These are phyloP conservation scores for Cordyceps fumosorosea DNA, from an alignment of 2,329 filamentous ascomycete species.

Conservation along the genomic window DNA sequence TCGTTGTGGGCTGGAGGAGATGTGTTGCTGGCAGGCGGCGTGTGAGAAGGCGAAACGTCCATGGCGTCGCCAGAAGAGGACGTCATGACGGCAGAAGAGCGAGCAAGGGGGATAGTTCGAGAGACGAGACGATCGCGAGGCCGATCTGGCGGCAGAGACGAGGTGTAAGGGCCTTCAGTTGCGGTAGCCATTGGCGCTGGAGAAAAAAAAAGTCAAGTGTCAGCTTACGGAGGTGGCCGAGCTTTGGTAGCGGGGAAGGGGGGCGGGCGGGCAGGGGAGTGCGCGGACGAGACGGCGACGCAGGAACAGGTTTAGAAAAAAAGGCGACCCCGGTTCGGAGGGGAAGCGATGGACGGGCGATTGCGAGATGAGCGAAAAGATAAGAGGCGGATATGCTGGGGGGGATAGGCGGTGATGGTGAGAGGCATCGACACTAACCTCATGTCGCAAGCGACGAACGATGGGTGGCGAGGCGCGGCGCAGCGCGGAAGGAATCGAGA, in stretches of 20 bases:
- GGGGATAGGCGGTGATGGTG: slow-evolving; percentile 31
- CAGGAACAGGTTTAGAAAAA: background rate
- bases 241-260: slow-evolving; percentile 7
- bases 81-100: slow-evolving; percentile 51
- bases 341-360: background rate
- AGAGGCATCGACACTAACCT: slow-evolving; percentile 20
- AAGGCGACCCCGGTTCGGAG: background rate
- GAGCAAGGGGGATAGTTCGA: slow-evolving; percentile 50
- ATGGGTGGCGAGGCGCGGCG: background rate
- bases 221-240: slow-evolving; percentile 8
- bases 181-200: slow-evolving; percentile 47
- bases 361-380: background rate
- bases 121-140: slow-evolving; percentile 41
- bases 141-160: slow-evolving; percentile 33
- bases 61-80: slow-evolving; percentile 53
- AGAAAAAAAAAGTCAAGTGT: background rate
- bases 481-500: background rate
- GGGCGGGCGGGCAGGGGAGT: background rate
- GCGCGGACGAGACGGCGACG: background rate
- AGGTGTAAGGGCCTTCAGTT: slow-evolving; percentile 44
- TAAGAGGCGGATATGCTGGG: slow-evolving; percentile 19
- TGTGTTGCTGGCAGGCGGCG: slow-evolving; percentile 41
- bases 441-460: slow-evolving; percentile 7
- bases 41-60: slow-evolving; percentile 39
- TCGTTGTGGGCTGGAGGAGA: slow-evolving; percentile 39